These are phyloP conservation scores for Globisporangium sylvaticum DNA, from an alignment of 352 stramenopile genomes.

Conservation along the genomic window DNA sequence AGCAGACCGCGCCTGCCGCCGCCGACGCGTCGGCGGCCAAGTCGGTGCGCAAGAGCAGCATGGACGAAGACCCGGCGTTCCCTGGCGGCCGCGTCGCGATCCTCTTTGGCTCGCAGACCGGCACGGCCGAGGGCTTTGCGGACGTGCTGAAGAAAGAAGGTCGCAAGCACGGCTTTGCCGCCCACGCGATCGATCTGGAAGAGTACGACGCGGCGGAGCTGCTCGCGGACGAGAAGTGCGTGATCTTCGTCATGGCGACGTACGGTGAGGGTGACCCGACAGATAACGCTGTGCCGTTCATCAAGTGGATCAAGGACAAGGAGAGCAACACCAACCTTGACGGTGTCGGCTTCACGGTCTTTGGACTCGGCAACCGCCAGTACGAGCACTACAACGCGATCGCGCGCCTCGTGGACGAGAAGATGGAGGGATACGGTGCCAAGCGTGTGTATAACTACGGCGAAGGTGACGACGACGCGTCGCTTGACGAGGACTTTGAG, in stretches of 20 bases:
- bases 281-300: conserved; percentile 95
- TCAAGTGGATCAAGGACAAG: conserved; percentile 88
- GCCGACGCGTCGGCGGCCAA: neutral
- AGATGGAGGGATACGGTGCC: conserved; percentile 84
- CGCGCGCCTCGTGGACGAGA: conserved; percentile 88
- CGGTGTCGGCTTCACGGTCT: conserved; percentile 91
- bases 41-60: conserved; percentile 9
- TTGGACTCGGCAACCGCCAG: conserved; percentile 97
- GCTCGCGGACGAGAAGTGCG: conserved; percentile 46
- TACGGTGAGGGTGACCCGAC: conserved; percentile 98
- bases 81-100: conserved; percentile 83
- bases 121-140: conserved; percentile 96
- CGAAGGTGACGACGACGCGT: conserved; percentile 95
- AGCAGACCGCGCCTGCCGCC: conserved; percentile 30
- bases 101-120: conserved; percentile 97
- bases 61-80: conserved; percentile 35
- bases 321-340: conserved; percentile 34
- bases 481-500: conserved; percentile 91
- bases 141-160: conserved; percentile 91
- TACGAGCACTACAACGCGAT: conserved; percentile 99
- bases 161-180: conserved; percentile 81
- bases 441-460: conserved; percentile 87
- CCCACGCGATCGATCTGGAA: conserved; percentile 92
- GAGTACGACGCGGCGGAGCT: conserved; percentile 84
- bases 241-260: conserved; percentile 95